A percentile compares a stretch with the other conserved stretches of the same genome.
phyloP scores from a whole-genome alignment of 352 stramenopile genomes.

The Hyaloperonospora brassicae region DNA sequence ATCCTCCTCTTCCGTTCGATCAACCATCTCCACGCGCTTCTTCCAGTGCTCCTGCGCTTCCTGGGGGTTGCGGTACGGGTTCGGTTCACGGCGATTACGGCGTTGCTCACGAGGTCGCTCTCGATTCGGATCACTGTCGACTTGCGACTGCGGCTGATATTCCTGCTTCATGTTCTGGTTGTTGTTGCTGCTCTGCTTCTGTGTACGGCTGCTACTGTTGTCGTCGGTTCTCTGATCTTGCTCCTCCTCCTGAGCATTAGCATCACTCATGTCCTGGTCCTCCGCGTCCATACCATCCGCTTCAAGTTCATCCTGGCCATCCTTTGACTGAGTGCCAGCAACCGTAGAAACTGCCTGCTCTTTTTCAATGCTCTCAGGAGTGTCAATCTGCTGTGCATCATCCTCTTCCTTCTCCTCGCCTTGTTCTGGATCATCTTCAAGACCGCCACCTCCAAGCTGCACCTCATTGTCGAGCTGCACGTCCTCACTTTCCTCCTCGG shows the following conservation, averaged over 20 bases:
- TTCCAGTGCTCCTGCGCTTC: background rate
- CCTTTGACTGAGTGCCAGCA: constrained; percentile 74
- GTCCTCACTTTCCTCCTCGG: constrained; percentile 61
- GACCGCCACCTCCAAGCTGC: constrained; percentile 57
- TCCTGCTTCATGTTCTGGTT: constrained; percentile 50
- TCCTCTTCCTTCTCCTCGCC: constrained; percentile 53
- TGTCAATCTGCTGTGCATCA: constrained; percentile 49
- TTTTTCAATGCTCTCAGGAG: constrained; percentile 32
- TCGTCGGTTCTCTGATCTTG: constrained; percentile 47
- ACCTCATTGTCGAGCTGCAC: constrained; percentile 55
- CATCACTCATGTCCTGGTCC: constrained; percentile 40
- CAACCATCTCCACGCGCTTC: too few relatives aligned
- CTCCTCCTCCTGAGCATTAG: constrained; percentile 40
- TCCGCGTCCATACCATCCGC: constrained; percentile 42
- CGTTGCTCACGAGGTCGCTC: constrained; percentile 28
- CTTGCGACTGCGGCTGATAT: too few relatives aligned
- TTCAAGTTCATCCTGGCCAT: constrained; percentile 60
- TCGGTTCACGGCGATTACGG: constrained; percentile 73
- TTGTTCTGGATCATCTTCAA: constrained; percentile 71
- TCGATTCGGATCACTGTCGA: background rate
- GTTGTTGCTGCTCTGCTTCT: constrained; percentile 45
- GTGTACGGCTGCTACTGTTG: constrained; percentile 42
- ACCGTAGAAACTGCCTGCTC: constrained; percentile 51
- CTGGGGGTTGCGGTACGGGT: constrained; percentile 92
- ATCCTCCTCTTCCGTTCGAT: too few relatives aligned